Evolutionary conservation across 306 rosid species (phyloP), one percentile per base, ranked within the genome.

Genomic region (Psophocarpus tetragonolobus): DNA sequence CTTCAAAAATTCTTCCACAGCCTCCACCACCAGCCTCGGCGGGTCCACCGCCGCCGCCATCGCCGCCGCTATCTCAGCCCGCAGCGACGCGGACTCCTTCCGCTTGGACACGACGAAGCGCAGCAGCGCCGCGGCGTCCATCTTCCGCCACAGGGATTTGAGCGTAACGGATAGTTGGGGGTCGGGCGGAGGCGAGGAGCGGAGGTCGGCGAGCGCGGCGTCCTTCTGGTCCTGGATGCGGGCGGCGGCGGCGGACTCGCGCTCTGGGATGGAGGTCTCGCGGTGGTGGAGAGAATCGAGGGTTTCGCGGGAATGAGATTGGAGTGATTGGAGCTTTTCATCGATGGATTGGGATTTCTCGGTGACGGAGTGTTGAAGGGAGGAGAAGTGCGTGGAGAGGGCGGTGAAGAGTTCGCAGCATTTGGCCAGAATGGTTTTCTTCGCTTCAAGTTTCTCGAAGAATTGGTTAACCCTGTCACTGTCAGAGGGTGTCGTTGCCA

Each of bases 41-140:
- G 93, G 85, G 84, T 92, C 97, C 68, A 92, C 92, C 17, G 96
- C 97, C 87, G 87, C 97, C 13, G 83, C 73, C 21, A 92, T 35
- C 1, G 96, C 90, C 44, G 41, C 56, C 0, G 32, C 78, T 4
- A 92, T 83, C 88, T 88, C 96, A 10, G 91, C 86, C 68, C 96
- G 75, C 71, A 92, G 77, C 23, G 85, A 33, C 6, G 87, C 81
- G 12, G 97, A 92, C 64, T 90, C 97, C 47, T 90, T 92, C 70
- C 97, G 77, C 83, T 88, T 92, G 24, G 87, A 86, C 11, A 92
- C 86, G 10, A 92, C 73, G 78, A 88, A 90, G 61, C 78, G 69
- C 48, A 87, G 15, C 81, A 92, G 29, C 14, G 88, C 86, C 15
- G 84, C 74, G 1, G 88, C 80, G 18, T 92, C 96, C 97, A 92